These are phyloP conservation scores for Ceratobasidium sp. DNA, from an alignment of 1,284 basidiomycete species.

Conservation along the genomic window DNA sequence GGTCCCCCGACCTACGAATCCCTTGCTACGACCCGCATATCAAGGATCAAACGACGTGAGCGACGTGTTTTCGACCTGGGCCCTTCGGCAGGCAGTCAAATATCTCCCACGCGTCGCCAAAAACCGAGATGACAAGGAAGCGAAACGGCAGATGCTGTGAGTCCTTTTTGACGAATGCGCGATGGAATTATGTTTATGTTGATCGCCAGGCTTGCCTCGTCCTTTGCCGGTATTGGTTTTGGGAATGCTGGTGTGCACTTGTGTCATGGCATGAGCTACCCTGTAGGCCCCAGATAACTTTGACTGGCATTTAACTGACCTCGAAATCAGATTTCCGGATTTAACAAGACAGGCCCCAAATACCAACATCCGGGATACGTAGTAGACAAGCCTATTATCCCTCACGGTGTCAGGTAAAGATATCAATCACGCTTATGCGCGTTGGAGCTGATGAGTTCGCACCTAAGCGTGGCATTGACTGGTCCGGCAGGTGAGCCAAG, in stretches of 20 bases:
- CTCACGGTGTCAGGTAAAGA: slow-evolving; percentile 82
- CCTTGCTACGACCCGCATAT: slow-evolving; percentile 90
- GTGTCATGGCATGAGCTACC: slow-evolving; percentile 88
- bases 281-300: slow-evolving; percentile 59
- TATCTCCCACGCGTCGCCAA: slow-evolving; percentile 89
- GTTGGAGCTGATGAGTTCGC: neutral
- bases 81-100: slow-evolving; percentile 88
- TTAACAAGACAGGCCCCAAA: slow-evolving; percentile 93
- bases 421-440: slow-evolving; percentile 47
- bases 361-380: slow-evolving; percentile 88
- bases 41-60: slow-evolving; percentile 97
- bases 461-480: slow-evolving; percentile 78
- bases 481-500: slow-evolving; percentile 74
- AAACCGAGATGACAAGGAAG: slow-evolving; percentile 81
- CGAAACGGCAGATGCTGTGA: slow-evolving; percentile 92
- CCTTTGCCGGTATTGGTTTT: slow-evolving; percentile 95
- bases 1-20: slow-evolving; percentile 88
- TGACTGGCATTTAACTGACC: no score
- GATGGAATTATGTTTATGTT: neutral
- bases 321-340: slow-evolving; percentile 82
- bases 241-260: slow-evolving; percentile 94
- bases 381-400: slow-evolving; percentile 88
- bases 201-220: slow-evolving; percentile 74
- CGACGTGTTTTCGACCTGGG: slow-evolving; percentile 97
- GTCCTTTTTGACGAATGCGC: slow-evolving; percentile 44